A percentile compares a stretch with the other conserved stretches of the same genome.
Conservation (phyloP, 768 basidiomycete species). For the Lentinula raphanica region DNA sequence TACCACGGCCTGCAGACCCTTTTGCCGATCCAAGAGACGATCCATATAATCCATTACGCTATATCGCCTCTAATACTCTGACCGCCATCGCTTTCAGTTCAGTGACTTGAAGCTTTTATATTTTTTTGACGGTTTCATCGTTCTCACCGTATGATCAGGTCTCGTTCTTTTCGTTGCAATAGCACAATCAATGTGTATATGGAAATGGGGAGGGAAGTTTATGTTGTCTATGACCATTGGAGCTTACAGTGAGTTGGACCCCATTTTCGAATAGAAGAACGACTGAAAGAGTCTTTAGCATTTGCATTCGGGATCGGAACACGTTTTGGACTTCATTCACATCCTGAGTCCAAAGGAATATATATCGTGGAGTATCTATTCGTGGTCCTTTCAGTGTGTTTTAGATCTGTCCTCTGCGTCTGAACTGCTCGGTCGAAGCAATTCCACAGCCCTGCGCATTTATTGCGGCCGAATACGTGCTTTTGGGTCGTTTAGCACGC, state of each 20-base stretch:
- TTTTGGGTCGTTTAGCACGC: constrained; percentile 44
- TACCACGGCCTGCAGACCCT: constrained; percentile 33
- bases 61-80: constrained; percentile 49
- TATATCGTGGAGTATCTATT: constrained; percentile 57
- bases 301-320: constrained; percentile 52
- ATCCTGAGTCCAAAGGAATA: constrained; percentile 47
- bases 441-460: constrained; percentile 58
- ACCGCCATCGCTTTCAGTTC: constrained; percentile 47
- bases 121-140: too few species aligned
- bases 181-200: constrained; percentile 36
- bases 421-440: too few species aligned
- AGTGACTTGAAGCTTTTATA: constrained; percentile 12
- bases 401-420: too few species aligned
- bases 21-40: constrained; percentile 48
- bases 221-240: constrained; percentile 63
- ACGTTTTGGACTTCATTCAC: constrained; percentile 48
- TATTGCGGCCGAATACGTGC: constrained; percentile 48
- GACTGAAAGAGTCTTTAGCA: constrained; percentile 25
- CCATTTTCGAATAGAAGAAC: too few species aligned
- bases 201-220: constrained; percentile 44
- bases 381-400: constrained; percentile 51
- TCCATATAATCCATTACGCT: constrained; percentile 46
- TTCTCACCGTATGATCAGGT: constrained; percentile 19
- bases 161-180: constrained; percentile 38
- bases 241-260: constrained; percentile 42